Evolutionary conservation across 768 basidiomycete genomes (phyloP).

Genomic region (Serendipita sp.): DNA sequence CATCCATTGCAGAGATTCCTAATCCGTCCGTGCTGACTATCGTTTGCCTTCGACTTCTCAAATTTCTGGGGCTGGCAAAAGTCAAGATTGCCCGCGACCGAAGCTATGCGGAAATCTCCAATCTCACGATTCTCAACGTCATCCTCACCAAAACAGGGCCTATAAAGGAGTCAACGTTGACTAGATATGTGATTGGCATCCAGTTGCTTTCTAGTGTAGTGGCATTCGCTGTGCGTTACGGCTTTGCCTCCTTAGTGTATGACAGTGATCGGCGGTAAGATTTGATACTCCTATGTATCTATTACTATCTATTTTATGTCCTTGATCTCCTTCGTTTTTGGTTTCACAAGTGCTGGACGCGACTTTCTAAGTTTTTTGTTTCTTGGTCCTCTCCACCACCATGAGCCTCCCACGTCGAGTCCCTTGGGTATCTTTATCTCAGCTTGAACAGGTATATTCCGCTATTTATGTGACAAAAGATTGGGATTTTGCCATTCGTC

Average conservation of each 20-base stretch:
- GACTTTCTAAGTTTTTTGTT: background rate
- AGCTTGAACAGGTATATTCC: constrained; percentile 58
- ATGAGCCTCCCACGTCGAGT: constrained; percentile 70
- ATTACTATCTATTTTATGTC: background rate
- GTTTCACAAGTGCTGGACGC: background rate
- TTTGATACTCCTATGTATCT: background rate
- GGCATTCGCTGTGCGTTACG: constrained; percentile 81
- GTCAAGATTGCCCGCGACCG: constrained; percentile 41
- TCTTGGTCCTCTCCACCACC: background rate
- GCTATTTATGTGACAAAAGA: constrained; percentile 59
- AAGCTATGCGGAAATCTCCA: constrained; percentile 58
- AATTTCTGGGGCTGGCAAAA: constrained; percentile 47
- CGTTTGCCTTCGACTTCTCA: constrained; percentile 41
- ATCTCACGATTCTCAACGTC: constrained; percentile 82
- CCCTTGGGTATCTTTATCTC: constrained; percentile 53
- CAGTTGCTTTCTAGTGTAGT: constrained; percentile 59
- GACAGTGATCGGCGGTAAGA: constrained; percentile 69
- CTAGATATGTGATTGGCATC: constrained; percentile 1
- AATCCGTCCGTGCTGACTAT: constrained; percentile 36
- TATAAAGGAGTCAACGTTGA: constrained; percentile 65
- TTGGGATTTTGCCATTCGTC: constrained; percentile 34
- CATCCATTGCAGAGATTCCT: constrained; percentile 50
- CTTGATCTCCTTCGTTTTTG: background rate
- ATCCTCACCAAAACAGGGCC: constrained; percentile 67
- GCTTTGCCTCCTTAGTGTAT: constrained; percentile 75